Base-by-base conservation (phyloP, 108 stramenopile species). In the Nitzschia inconspicua region DNA sequence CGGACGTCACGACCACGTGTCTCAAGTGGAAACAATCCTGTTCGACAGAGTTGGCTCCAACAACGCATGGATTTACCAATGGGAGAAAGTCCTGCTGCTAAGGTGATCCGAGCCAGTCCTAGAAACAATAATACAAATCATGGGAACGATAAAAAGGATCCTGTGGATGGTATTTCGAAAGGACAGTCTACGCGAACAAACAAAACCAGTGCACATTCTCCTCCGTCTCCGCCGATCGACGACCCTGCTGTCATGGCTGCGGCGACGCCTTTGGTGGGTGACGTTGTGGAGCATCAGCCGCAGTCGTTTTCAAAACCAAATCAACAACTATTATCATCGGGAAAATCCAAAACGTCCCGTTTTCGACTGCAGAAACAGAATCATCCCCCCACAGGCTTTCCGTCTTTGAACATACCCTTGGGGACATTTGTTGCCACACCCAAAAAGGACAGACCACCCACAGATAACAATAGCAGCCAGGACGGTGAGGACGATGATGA, bases 81-180 rank as follows among this genome's bases (percentile, higher is more conserved):
- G 66, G 88, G 83, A n/a, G 80, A 76, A 40, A 28, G 25, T 35
- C 88, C 88, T 13, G 70, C 88, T 13, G 88, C 88, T 1, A 66
- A 26, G 43, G 81, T 90, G 0, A 64, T 85, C 37, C 76, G 88
- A 42, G 46, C 70, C 29, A 81, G 80, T 47, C 58, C 43, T 10
- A 27, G 43, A 9, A 60, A 36, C 30, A 58, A n/a, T n/a, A n/a
- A n/a, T n/a, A n/a, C n/a, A n/a, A n/a, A n/a, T n/a, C n/a, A n/a
- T n/a, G n/a, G n/a, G n/a, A n/a, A n/a, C n/a, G n/a, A n/a, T n/a
- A n/a, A n/a, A n/a, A n/a, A n/a, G n/a, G n/a, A n/a, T n/a, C n/a
- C n/a, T n/a, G n/a, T n/a, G n/a, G n/a, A n/a, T n/a, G n/a, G n/a
- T n/a, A n/a, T n/a, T n/a, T n/a, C n/a, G n/a, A n/a, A n/a, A n/a